Conservation (phyloP, 495 filamentous ascomycete species). For the Niebla homalea region DNA sequence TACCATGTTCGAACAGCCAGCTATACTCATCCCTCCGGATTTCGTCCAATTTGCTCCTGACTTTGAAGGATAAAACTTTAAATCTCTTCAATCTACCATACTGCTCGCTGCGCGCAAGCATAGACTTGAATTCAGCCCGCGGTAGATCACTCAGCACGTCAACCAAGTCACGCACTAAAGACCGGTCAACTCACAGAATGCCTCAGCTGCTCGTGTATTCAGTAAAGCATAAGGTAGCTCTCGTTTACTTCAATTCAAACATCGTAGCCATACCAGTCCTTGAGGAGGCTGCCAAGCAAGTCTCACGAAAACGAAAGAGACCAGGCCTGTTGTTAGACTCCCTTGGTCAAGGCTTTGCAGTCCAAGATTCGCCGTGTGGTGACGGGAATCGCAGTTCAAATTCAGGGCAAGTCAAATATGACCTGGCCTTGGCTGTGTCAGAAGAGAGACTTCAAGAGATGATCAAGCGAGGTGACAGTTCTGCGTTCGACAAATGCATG, state of each 20-base stretch:
- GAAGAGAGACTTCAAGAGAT: neutral
- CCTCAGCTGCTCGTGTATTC: slow-evolving; percentile 34
- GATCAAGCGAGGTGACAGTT: neutral
- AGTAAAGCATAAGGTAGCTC: slow-evolving; percentile 33
- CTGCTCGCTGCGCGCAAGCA: slow-evolving; percentile 7
- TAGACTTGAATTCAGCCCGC: too few species aligned
- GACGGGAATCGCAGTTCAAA: too few species aligned
- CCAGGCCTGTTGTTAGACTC: slow-evolving; percentile 59
- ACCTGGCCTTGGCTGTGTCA: too few species aligned
- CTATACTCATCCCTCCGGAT: slow-evolving; percentile 9
- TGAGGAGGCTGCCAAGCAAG: neutral
- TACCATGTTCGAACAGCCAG: neutral
- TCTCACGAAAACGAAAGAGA: slow-evolving; percentile 44
- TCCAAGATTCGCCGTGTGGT: neutral
- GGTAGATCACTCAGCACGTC: too few species aligned
- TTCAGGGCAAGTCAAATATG: too few species aligned
- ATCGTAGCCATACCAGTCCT: slow-evolving; percentile 41
- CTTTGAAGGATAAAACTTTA: neutral
- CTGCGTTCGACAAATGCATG: neutral
- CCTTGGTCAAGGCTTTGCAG: slow-evolving; percentile 41
- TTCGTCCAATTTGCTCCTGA: slow-evolving; percentile 9
- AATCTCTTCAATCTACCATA: slow-evolving; percentile 10
- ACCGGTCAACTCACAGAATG: neutral
- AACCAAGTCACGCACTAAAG: neutral
- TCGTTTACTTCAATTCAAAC: slow-evolving; percentile 33